Base-by-base conservation (phyloP, 345 rosid species). In the Tarenaya hassleriana region DNA sequence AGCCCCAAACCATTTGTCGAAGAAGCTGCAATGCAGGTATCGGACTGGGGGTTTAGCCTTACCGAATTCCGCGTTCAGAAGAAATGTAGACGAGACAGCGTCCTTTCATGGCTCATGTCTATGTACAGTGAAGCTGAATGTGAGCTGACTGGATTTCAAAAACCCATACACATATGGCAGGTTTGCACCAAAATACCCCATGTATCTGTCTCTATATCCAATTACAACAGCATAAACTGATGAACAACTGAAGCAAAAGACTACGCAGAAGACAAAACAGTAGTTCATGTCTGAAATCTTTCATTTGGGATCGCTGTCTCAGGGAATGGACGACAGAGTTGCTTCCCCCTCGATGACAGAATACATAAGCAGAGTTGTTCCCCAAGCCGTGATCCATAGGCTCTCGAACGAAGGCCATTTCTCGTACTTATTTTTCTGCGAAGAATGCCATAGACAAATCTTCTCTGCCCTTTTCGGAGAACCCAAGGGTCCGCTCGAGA, bases 81-180 rank as follows among this genome's bases (percentile, higher is more conserved):
- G 70, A 83, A 73, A 54, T 92, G 96, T 68, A 72, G 44, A 56
- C 59, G 65, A 33, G 75, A 60, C 43, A 82, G 96, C 15, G 51
- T 92, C 55, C 77, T 92, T 50, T 75, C 77, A 41, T 88, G 95
- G 98, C 81, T 92, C 59, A 75, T 58, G 70, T 83, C 84, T 32
- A 71, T 92, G 66, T 81, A 79, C 78, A 79, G 72, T 61, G 77
- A 79, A 62, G 77, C 75, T 27, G 86, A 87, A 57, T 92, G 96
- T 58, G 86, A 81, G 56, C 68, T 79, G 64, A 55, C 62, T 0
- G 98, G 98, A 49, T 87, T 77, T 69, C 78, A 63, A 15, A 76
- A 75, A 42, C 90, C 98, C 8, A 70, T 87, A 58, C 96, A 92
- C 70, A 67, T 92, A 56, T 87, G 98, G 98, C 98, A 87, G 98